A percentile compares a stretch with the other conserved stretches of the same genome.
Conservation (phyloP, 805 yeast species). For the Scheffersomyces coipomensis region DNA sequence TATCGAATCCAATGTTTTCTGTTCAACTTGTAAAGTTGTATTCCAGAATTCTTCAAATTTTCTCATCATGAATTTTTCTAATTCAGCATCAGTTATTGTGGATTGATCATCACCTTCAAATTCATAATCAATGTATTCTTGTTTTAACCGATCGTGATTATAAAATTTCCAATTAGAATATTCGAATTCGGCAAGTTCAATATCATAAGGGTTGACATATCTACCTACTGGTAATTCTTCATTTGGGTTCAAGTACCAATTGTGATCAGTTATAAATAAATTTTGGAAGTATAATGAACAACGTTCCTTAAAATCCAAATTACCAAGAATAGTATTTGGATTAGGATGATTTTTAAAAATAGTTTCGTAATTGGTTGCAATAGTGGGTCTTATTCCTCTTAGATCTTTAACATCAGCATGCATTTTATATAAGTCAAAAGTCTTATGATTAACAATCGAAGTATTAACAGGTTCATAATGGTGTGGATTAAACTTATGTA, state of each 20-base stretch:
- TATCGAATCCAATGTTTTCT: slow-evolving; percentile 38
- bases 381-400: not conserved
- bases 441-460: too few relatives aligned
- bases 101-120: not conserved
- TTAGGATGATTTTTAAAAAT: not conserved
- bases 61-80: not conserved
- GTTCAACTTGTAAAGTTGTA: slow-evolving; percentile 26
- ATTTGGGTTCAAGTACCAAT: slow-evolving; percentile 41
- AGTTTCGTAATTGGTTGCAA: not conserved
- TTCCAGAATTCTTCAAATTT: slow-evolving; percentile 3
- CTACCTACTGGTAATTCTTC: slow-evolving; percentile 16
- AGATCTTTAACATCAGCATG: slow-evolving; percentile 7
- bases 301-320: slow-evolving; percentile 9
- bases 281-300: slow-evolving; percentile 44
- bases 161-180: slow-evolving; percentile 21
- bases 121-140: slow-evolving; percentile 17
- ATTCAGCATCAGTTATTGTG: slow-evolving; percentile 1
- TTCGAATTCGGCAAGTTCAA: slow-evolving; percentile 24
- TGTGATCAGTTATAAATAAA: slow-evolving; percentile 31
- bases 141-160: slow-evolving; percentile 19
- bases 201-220: too few relatives aligned
- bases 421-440: too few relatives aligned
- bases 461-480: too few relatives aligned
- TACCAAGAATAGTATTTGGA: not conserved
- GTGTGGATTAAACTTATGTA: too few relatives aligned